phyloP scores from a whole-genome alignment of 305 asterid genomes.

The Fraxinus nigra region DNA sequence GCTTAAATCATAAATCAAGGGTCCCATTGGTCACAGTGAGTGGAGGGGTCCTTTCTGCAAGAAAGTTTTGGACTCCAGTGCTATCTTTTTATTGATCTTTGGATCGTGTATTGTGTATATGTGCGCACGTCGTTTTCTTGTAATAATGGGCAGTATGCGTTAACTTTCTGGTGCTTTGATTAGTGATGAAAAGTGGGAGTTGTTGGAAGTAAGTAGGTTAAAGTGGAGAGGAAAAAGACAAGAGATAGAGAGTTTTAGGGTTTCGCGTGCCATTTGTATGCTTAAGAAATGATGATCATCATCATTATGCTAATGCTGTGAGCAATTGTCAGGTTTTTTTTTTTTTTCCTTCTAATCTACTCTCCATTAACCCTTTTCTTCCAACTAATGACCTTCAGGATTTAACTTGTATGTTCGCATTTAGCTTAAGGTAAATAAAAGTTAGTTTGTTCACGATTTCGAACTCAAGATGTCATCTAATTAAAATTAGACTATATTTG shows the following conservation, averaged over 20 bases:
- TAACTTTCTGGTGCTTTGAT: constrained; percentile 3
- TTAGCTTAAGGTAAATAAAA: too few relatives aligned
- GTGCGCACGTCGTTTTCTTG: constrained; percentile 1
- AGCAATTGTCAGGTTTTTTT: background rate
- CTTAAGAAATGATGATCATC: background rate
- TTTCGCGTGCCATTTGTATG: constrained; percentile 21
- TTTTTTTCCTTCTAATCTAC: background rate
- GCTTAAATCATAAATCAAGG: background rate
- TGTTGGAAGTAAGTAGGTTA: constrained; percentile 14
- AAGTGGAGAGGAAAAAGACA: constrained; percentile 14
- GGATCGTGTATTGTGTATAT: background rate
- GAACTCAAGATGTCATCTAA: background rate
- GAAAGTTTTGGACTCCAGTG: background rate
- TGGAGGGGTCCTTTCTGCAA: constrained; percentile 7
- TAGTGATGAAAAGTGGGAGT: constrained; percentile 5
- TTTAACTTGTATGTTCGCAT: background rate
- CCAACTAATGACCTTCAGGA: background rate
- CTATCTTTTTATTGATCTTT: background rate
- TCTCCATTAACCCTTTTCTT: background rate
- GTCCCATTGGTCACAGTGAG: constrained; percentile 3
- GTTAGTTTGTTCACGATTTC: background rate
- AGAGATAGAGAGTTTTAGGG: constrained; percentile 15
- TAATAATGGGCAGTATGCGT: constrained; percentile 1
- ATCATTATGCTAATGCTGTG: background rate
- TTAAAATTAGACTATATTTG: background rate